Evolutionary conservation across 495 filamentous ascomycete species (phyloP).

Genomic region (Friedmanniomyces simplex): DNA sequence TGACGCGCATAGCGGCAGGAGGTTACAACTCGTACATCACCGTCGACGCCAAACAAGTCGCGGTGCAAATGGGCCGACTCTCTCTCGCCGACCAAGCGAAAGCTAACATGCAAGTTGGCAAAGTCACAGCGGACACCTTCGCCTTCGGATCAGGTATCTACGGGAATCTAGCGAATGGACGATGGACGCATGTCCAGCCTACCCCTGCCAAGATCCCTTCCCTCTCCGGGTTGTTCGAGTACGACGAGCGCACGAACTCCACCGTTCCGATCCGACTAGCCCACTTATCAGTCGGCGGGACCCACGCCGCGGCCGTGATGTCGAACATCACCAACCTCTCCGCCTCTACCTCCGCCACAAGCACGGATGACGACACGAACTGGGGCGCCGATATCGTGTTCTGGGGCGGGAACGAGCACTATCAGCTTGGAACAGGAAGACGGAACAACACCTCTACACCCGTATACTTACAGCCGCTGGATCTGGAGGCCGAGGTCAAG

Average conservation of each 20-base stretch:
- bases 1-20: conserved; percentile 71
- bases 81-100: conserved; percentile 21
- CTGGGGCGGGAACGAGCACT: conserved; percentile 92
- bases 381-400: conserved; percentile 79
- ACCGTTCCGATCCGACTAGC: conserved; percentile 68
- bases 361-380: conserved; percentile 56
- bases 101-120: conserved; percentile 35
- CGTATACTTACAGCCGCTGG: conserved; percentile 66
- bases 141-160: conserved; percentile 75
- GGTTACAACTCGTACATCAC: conserved; percentile 78
- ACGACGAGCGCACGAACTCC: conserved; percentile 56
- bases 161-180: conserved; percentile 73
- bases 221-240: conserved; percentile 74
- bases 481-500: conserved; percentile 40
- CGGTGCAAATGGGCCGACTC: conserved; percentile 36
- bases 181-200: conserved; percentile 80
- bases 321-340: conserved; percentile 60
- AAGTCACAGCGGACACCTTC: conserved; percentile 65
- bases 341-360: conserved; percentile 34
- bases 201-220: conserved; percentile 71
- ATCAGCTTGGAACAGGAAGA: conserved; percentile 85
- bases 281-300: conserved; percentile 60
- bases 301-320: conserved; percentile 71
- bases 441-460: conserved; percentile 67
- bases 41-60: conserved; percentile 58